Evolutionary conservation across 805 yeast species (phyloP).

Genomic region (Maudiozyma serrabonitensis): DNA sequence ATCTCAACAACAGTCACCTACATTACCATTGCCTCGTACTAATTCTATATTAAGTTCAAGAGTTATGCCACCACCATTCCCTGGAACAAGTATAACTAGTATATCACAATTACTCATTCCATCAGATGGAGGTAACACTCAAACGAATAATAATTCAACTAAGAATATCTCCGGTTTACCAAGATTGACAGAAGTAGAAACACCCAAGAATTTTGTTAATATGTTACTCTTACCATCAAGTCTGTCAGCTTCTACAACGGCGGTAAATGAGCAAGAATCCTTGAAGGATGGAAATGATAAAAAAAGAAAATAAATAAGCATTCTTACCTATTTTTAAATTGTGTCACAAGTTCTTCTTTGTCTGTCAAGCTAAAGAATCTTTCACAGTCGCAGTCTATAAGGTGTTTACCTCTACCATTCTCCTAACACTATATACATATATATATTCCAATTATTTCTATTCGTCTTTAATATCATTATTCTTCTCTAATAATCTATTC

Average conservation of each 20-base stretch:
- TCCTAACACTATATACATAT: too few relatives aligned
- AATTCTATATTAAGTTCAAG: neutral
- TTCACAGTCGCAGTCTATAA: too few relatives aligned
- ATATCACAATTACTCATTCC: slow-evolving; percentile 3
- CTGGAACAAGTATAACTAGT: slow-evolving; percentile 2
- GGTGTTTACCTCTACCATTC: too few relatives aligned
- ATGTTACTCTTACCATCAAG: slow-evolving; percentile 11
- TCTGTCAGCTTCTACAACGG: neutral
- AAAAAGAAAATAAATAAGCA: too few relatives aligned
- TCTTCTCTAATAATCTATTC: too few relatives aligned
- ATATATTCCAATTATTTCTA: too few relatives aligned
- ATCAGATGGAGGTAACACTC: neutral
- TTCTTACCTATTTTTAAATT: too few relatives aligned
- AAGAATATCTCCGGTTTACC: neutral
- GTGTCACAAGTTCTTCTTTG: too few relatives aligned
- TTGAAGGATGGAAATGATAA: too few relatives aligned
- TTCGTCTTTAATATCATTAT: too few relatives aligned
- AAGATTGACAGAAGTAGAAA: slow-evolving; percentile 10
- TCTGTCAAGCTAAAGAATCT: too few relatives aligned
- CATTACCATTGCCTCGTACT: neutral
- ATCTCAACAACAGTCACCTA: neutral
- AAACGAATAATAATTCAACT: neutral
- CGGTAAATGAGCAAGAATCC: too few relatives aligned
- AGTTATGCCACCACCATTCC: neutral
- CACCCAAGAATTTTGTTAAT: slow-evolving; percentile 21